Evolutionary conservation across 305 asterid genomes (phyloP).

Genomic region (Solanum aculeatissimum): DNA sequence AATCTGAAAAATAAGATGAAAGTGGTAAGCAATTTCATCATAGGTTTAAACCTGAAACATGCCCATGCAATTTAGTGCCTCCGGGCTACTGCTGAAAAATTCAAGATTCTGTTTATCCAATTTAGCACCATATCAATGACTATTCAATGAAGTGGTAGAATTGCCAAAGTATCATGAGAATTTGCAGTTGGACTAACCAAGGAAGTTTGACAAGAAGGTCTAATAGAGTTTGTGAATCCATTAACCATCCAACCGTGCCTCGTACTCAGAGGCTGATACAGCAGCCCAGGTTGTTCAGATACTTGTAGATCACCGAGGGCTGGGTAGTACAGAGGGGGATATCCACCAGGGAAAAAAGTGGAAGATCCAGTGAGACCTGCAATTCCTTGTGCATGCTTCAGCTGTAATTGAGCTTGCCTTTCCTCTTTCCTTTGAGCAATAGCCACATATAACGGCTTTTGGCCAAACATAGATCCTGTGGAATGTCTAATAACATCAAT

Average conservation of each 20-base stretch:
- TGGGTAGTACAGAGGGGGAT: constrained; percentile 50
- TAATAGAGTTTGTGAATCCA: constrained; percentile 34
- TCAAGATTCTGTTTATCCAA: neutral
- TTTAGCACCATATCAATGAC: neutral
- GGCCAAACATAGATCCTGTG: constrained; percentile 58
- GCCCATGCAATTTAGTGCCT: neutral
- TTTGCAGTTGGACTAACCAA: constrained; percentile 37
- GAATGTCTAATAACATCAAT: constrained; percentile 1
- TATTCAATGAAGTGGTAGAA: neutral
- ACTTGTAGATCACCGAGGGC: constrained; percentile 39
- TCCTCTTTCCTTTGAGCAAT: constrained; percentile 92
- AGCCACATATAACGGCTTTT: constrained; percentile 69
- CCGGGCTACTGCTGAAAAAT: neutral
- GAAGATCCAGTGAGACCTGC: constrained; percentile 48
- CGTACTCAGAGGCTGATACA: constrained; percentile 49
- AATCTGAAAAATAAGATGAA: constrained; percentile 20
- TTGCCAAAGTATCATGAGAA: neutral
- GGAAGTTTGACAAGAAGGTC: constrained; percentile 37
- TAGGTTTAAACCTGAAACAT: neutral
- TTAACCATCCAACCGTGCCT: constrained; percentile 69
- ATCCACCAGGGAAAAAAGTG: constrained; percentile 51
- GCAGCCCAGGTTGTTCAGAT: constrained; percentile 37
- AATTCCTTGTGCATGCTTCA: constrained; percentile 42
- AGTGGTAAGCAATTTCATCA: neutral
- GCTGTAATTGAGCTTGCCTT: constrained; percentile 54